phyloP scores from a whole-genome alignment of 441 rosid species.

The Hypseocharis bilobata region DNA sequence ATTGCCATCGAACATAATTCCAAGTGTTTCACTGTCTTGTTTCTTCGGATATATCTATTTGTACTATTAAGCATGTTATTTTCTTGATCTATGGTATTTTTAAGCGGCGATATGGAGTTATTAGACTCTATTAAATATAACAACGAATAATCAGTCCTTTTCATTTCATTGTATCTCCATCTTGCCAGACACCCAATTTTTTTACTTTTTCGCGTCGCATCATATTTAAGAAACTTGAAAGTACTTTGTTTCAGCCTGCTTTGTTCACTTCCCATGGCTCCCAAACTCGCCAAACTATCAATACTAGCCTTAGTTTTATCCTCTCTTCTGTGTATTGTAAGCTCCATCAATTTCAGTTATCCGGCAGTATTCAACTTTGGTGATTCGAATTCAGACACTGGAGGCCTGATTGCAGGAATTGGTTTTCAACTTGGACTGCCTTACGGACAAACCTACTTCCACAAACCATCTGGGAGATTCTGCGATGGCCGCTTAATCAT shows the following conservation, averaged over 20 bases:
- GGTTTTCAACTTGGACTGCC: slow-evolving; percentile 33
- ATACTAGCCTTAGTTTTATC: slow-evolving; percentile 14
- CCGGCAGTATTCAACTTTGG: slow-evolving; percentile 31
- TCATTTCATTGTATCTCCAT: neutral
- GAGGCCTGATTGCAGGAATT: slow-evolving; percentile 29
- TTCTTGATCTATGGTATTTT: neutral
- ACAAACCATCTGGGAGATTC: slow-evolving; percentile 38
- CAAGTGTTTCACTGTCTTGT: neutral
- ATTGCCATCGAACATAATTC: neutral
- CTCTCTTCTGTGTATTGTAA: neutral
- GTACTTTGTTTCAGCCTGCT: neutral
- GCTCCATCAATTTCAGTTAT: slow-evolving; percentile 24
- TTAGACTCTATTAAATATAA: no score
- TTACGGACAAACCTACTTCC: slow-evolving; percentile 39
- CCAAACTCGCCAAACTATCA: neutral
- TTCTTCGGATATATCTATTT: no score
- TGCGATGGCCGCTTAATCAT: slow-evolving; percentile 54
- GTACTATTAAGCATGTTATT: neutral
- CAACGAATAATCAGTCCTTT: no score
- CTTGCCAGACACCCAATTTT: slow-evolving; percentile 16
- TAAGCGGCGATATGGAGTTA: neutral
- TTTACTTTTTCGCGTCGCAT: slow-evolving; percentile 2
- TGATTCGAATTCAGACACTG: slow-evolving; percentile 34
- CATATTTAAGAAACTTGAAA: neutral
- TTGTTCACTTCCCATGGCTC: slow-evolving; percentile 21